Evolutionary conservation across 768 basidiomycete species (phyloP).

Genomic region (Exsudoporus frostii): DNA sequence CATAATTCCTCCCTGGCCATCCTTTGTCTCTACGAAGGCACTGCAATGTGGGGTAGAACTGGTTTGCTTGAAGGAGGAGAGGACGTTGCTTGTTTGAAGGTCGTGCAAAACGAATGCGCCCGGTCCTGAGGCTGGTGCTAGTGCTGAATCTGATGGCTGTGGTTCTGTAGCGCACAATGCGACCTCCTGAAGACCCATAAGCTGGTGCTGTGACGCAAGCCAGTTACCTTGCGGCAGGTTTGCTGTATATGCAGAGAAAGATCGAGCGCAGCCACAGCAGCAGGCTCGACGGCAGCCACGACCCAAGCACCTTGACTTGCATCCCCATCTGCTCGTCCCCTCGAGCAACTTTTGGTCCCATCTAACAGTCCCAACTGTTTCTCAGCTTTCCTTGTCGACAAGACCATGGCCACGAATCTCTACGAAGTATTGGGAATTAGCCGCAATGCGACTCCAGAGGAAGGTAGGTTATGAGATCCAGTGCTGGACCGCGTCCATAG

Average conservation of each 20-base stretch:
- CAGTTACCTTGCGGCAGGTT: neutral
- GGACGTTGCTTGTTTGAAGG: slow-evolving; percentile 66
- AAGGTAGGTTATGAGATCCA: slow-evolving; percentile 46
- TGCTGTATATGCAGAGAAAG: slow-evolving; percentile 5
- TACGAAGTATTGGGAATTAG: slow-evolving; percentile 62
- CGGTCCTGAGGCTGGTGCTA: slow-evolving; percentile 42
- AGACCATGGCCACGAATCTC: slow-evolving; percentile 51
- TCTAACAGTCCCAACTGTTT: neutral
- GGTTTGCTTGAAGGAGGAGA: slow-evolving; percentile 90
- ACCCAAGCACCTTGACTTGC: neutral
- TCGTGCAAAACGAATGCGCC: slow-evolving; percentile 79
- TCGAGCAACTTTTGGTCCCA: neutral
- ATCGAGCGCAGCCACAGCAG: slow-evolving; percentile 17
- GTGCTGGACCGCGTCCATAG: neutral
- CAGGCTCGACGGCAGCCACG: neutral
- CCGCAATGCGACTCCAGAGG: slow-evolving; percentile 54
- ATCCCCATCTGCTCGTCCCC: neutral
- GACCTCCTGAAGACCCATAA: slow-evolving; percentile 63
- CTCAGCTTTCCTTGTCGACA: neutral
- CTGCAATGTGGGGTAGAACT: slow-evolving; percentile 62
- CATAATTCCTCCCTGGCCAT: slow-evolving; percentile 79
- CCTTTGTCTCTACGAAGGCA: slow-evolving; percentile 61
- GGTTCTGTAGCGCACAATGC: slow-evolving; percentile 63
- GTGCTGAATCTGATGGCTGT: slow-evolving; percentile 33
- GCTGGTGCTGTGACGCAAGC: neutral